Base-by-base conservation (phyloP, 192 early-diverging fungal species). In the Umbelopsis ramanniana region DNA sequence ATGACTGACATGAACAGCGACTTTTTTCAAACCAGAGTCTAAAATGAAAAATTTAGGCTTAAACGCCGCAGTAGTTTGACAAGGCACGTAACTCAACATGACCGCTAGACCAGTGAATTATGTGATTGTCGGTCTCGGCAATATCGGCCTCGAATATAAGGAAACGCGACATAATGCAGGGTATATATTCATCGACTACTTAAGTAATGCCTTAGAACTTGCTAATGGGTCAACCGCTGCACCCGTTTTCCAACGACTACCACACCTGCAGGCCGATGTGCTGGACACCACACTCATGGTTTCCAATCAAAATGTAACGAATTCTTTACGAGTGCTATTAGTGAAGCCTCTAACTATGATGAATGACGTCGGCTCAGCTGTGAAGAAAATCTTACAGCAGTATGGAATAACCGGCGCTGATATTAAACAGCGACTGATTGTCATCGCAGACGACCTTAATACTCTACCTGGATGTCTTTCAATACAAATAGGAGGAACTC, bases 151-250 rank as follows among this genome's bases (percentile, higher is more conserved):
- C 15, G 84, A 86, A 46, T 88, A 79, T 57, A 73, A 71, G 5
- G 72, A 54, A 33, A 85, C 88, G 12, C 77, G 88, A 35, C 85
- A 88, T 67, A 89, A 89, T 80, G 88, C 83, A 26, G 88, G 88
- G 5, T 86, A 74, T 52, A 79, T 89, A 29, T 87, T 88, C 72
- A 79, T 82, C 29, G 83, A 89, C 52, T 89, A 89, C 60, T 74
- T 89, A 9, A 79, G 88, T 24, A 89, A 89, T 69, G 85, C 79
- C n/a, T 79, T 89, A 52, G 74, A 81, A 3, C 54, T 87, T 77
- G 70, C 74, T 40, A 82, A 87, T 73, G 80, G 80, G 52, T 70
- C 70, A 26, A 12, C 29, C 7, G 47, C 55, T 43, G 81, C 67
- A 7, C 81, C 85, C 12, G 69, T 72, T 6, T 82, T 81, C 53